phyloP scores from a whole-genome alignment of 139 green algal genomes.

The Chlamydomonas asymmetrica region DNA sequence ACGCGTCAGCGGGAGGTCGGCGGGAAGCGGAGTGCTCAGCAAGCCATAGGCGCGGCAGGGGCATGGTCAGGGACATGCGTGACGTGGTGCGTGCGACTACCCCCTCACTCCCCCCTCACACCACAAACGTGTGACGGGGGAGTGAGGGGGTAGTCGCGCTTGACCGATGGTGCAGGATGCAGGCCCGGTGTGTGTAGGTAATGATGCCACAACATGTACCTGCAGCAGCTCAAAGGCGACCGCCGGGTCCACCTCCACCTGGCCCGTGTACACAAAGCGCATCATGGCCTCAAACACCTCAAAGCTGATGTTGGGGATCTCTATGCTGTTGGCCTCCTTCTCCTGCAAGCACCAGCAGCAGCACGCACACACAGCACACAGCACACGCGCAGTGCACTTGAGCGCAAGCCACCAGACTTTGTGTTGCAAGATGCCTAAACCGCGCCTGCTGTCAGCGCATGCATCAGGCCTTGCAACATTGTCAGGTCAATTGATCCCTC shows the following conservation, averaged over 20 bases:
- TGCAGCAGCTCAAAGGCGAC: slow-evolving; percentile 61
- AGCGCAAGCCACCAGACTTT: background rate
- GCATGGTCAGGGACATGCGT: too few species aligned
- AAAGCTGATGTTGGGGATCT: slow-evolving; percentile 93
- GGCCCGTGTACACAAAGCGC: slow-evolving; percentile 91
- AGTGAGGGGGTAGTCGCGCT: too few species aligned
- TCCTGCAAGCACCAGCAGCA: slow-evolving; percentile 68
- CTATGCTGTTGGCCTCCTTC: slow-evolving; percentile 78
- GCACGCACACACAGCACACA: background rate
- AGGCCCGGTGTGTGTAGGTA: too few species aligned
- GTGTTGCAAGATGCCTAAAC: background rate
- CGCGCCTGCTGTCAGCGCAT: background rate
- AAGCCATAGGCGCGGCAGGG: too few species aligned
- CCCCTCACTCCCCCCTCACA: too few species aligned
- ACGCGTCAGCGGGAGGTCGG: too few species aligned
- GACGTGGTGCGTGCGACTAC: too few species aligned
- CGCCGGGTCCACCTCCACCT: slow-evolving; percentile 49
- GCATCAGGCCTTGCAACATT: too few species aligned
- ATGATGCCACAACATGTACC: slow-evolving; percentile 14
- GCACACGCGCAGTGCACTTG: background rate
- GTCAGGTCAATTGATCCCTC: too few species aligned
- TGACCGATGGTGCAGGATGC: too few species aligned
- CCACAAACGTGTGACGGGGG: too few species aligned
- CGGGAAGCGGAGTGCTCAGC: too few species aligned
- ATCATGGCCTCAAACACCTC: slow-evolving; percentile 90